Conservation (phyloP, 176 grass and related monocot genomes). For the Phoenix roebelenii region DNA sequence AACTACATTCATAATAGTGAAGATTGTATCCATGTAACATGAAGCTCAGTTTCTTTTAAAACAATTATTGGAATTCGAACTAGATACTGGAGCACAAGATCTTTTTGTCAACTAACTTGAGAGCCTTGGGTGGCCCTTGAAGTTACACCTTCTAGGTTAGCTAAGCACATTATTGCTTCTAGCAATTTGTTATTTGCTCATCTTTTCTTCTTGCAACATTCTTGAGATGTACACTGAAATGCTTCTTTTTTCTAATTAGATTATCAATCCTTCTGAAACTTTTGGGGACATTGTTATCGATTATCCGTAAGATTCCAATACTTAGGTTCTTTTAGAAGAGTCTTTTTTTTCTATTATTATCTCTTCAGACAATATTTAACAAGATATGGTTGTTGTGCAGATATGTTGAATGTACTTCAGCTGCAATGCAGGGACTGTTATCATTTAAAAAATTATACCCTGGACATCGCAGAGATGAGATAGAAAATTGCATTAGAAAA, state of each 20-base stretch:
- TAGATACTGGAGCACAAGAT: no score
- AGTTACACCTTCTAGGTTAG: no score
- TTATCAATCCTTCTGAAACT: constrained; percentile 94
- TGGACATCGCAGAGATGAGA: constrained; percentile 56
- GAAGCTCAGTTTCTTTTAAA: no score
- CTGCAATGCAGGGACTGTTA: constrained; percentile 72
- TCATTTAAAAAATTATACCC: constrained; percentile 84
- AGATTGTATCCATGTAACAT: no score
- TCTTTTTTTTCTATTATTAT: constrained; percentile 2
- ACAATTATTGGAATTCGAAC: no score
- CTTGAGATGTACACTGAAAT: constrained; percentile 19
- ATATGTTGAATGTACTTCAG: constrained; percentile 97
- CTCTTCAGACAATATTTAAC: constrained; percentile 21
- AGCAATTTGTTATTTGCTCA: no score
- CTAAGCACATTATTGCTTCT: no score
- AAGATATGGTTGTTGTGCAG: constrained; percentile 29
- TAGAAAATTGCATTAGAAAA: constrained; percentile 75
- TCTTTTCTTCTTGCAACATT: not conserved
- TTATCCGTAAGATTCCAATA: constrained; percentile 78
- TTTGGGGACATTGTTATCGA: constrained; percentile 94
- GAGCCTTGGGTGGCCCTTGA: no score
- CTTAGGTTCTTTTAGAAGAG: not conserved
- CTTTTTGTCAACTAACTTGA: no score
- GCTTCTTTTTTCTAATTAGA: constrained; percentile 34
- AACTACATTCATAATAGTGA: no score